Conservation (phyloP, 2,329 filamentous ascomycete genomes). For the Cladosporium sp. region DNA sequence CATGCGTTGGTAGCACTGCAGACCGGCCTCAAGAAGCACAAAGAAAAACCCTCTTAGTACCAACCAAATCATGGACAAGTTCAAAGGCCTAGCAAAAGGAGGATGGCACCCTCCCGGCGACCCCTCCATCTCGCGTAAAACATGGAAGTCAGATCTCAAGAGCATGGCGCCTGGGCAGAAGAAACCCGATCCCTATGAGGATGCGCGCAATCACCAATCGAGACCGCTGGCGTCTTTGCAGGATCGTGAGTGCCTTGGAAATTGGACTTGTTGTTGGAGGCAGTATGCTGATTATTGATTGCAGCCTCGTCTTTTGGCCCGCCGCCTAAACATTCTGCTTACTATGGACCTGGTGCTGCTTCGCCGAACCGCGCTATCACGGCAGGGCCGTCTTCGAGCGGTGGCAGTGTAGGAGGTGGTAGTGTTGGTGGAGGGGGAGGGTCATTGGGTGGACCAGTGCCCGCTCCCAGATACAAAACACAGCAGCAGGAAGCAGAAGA, state of each 20-base stretch:
- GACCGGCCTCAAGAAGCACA: too few species aligned
- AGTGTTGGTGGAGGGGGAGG: constrained; percentile 28
- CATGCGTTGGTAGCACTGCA: too few species aligned
- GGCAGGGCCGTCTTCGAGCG: not conserved
- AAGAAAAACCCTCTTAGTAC: too few species aligned
- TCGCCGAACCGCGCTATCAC: constrained; percentile 30
- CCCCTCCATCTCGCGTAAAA: constrained; percentile 50
- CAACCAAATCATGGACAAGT: constrained; percentile 26
- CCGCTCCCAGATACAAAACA: constrained; percentile 30
- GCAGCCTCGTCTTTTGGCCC: constrained; percentile 65
- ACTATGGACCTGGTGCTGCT: constrained; percentile 34
- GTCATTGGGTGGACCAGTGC: constrained; percentile 40
- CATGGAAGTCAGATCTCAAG: constrained; percentile 41
- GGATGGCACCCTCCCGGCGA: constrained; percentile 45
- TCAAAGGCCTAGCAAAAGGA: constrained; percentile 41
- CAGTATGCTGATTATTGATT: constrained; percentile 3
- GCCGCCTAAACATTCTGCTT: constrained; percentile 64
- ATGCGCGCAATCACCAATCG: constrained; percentile 47
- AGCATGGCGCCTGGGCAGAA: constrained; percentile 44
- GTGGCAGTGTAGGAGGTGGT: constrained; percentile 5
- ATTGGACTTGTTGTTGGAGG: not conserved
- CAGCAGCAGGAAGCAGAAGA: constrained; percentile 31
- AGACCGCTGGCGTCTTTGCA: constrained; percentile 65
- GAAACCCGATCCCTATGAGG: constrained; percentile 34
- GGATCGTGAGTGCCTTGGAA: constrained; percentile 52